These are phyloP conservation scores for Lichtheimia ornata DNA, from an alignment of 371 early-diverging fungal genomes.

Conservation along the genomic window DNA sequence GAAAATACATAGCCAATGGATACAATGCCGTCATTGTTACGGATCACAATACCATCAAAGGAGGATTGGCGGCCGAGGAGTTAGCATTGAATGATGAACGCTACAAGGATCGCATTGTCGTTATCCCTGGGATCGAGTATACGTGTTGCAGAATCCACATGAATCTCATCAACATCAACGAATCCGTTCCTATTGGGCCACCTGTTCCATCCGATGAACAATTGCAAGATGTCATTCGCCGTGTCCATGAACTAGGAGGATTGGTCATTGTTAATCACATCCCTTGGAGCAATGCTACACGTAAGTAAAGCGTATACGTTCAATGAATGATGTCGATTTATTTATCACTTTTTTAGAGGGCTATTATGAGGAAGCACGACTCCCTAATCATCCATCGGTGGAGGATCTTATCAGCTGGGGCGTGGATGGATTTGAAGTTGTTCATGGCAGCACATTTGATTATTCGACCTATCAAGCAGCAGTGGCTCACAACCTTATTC, in stretches of 20 bases:
- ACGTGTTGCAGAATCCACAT: slow-evolving; percentile 78
- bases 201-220: slow-evolving; percentile 70
- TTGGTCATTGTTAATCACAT: slow-evolving; percentile 82
- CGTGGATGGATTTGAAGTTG: slow-evolving; percentile 74
- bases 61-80: slow-evolving; percentile 65
- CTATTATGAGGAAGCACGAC: slow-evolving; percentile 56
- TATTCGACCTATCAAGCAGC: slow-evolving; percentile 57
- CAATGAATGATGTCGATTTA: background rate
- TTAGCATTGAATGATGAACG: slow-evolving; percentile 50
- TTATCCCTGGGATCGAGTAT: slow-evolving; percentile 78
- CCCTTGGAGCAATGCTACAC: slow-evolving; percentile 76
- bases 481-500: slow-evolving; percentile 41
- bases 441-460: slow-evolving; percentile 67
- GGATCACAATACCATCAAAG: slow-evolving; percentile 75
- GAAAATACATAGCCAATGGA: slow-evolving; percentile 60
- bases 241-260: slow-evolving; percentile 70
- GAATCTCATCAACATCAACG: slow-evolving; percentile 77
- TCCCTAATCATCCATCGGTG: slow-evolving; percentile 69
- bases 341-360: slow-evolving; percentile 27
- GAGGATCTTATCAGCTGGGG: slow-evolving; percentile 66
- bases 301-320: slow-evolving; percentile 19
- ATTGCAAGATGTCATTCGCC: slow-evolving; percentile 57
- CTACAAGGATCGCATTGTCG: slow-evolving; percentile 58
- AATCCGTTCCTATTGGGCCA: slow-evolving; percentile 56
- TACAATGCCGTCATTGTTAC: slow-evolving; percentile 75